Conservation (phyloP, 2,329 filamentous ascomycete species). For the Trichoderma cornu-damae region DNA sequence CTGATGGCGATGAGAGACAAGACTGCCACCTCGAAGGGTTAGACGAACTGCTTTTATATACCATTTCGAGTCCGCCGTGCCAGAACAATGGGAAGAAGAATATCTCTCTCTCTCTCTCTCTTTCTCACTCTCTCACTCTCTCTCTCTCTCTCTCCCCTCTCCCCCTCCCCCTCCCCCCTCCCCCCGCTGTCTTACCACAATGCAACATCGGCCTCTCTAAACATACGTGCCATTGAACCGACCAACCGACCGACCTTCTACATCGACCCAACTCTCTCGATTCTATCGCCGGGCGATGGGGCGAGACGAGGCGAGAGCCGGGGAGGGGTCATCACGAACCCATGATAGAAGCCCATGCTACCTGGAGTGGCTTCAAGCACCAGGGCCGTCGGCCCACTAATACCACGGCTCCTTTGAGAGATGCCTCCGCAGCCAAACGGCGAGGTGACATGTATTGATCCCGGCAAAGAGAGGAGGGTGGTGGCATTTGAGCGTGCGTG, state of each 20-base stretch:
- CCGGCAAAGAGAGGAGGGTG: constrained; percentile 3
- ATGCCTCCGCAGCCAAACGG: background rate
- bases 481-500: constrained; percentile 12
- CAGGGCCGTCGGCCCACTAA: background rate
- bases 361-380: background rate
- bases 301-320: background rate
- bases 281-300: background rate
- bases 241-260: background rate
- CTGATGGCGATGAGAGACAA: background rate
- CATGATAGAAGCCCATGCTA: constrained; percentile 9
- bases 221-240: constrained; percentile 14
- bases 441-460: background rate
- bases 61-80: background rate
- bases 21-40: constrained; percentile 1
- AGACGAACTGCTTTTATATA: constrained; percentile 14
- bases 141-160: no score
- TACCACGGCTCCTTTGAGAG: background rate
- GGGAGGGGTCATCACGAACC: background rate
- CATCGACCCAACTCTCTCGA: background rate
- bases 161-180: no score
- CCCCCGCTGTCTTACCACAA: constrained; percentile 7
- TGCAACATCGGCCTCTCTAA: constrained; percentile 9
- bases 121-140: no score
- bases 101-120: no score
- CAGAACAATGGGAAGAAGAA: background rate